Conservation (phyloP, 768 basidiomycete species). For the Russula earlei region DNA sequence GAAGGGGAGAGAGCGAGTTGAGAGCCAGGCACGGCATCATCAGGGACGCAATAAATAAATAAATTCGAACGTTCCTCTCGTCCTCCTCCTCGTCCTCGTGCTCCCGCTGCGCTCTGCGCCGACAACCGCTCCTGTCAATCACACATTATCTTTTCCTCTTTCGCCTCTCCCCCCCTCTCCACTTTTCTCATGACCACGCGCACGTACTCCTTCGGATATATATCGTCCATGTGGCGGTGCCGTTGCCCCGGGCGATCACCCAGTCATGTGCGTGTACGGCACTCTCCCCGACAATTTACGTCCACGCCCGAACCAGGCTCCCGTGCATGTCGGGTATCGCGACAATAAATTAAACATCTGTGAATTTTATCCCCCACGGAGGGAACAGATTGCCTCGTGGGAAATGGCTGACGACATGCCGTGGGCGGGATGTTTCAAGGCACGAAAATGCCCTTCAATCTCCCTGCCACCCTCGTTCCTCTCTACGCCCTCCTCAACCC, state of each 20-base stretch:
- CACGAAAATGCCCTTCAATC: slow-evolving; percentile 56
- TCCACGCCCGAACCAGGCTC: no score
- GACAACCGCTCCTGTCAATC: no score
- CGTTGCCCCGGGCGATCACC: not conserved
- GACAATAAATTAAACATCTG: no score
- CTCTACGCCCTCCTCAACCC: slow-evolving; percentile 64
- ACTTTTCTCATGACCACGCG: no score
- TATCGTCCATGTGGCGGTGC: not conserved
- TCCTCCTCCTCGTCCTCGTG: no score
- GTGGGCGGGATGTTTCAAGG: not conserved
- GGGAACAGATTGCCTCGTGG: not conserved
- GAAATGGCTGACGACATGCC: not conserved
- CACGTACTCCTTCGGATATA: no score
- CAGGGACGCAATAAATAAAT: not conserved
- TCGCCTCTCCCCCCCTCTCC: no score
- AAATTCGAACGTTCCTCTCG: no score
- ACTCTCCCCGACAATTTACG: not conserved
- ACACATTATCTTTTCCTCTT: no score
- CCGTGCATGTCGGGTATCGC: no score
- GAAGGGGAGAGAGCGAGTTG: not conserved
- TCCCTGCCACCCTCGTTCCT: slow-evolving; percentile 60
- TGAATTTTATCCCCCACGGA: not conserved
- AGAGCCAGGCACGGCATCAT: not conserved
- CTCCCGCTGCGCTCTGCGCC: no score
- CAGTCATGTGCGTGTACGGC: not conserved